Evolutionary conservation across 768 basidiomycete species (phyloP).

Genomic region (Lepiota brunneoincarnata): DNA sequence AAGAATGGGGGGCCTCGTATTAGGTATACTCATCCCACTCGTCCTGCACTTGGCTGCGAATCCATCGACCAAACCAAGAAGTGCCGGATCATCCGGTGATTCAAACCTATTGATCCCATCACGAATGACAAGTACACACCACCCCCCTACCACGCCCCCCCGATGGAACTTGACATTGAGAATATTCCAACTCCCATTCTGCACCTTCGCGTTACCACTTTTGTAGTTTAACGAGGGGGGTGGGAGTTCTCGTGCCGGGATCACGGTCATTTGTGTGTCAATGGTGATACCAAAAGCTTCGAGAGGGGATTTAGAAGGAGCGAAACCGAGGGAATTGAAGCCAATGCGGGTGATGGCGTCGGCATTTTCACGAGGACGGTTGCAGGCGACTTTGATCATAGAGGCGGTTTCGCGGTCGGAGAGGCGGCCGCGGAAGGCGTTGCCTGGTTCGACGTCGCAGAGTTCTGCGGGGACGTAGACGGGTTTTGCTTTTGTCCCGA

Average conservation of each 20-base stretch:
- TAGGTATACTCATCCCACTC: slow-evolving; percentile 57
- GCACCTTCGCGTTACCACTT: slow-evolving; percentile 39
- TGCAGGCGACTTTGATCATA: slow-evolving; percentile 68
- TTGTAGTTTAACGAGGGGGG: slow-evolving; percentile 59
- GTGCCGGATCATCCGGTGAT: slow-evolving; percentile 38
- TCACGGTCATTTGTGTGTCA: slow-evolving; percentile 51
- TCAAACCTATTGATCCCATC: slow-evolving; percentile 37
- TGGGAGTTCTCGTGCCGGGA: slow-evolving; percentile 64
- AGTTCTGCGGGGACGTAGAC: slow-evolving; percentile 61
- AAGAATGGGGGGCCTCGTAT: slow-evolving; percentile 32
- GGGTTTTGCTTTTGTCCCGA: slow-evolving; percentile 30
- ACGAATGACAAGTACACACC: slow-evolving; percentile 66
- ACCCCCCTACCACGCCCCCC: slow-evolving; percentile 48
- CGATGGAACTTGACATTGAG: slow-evolving; percentile 65
- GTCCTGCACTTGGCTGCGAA: slow-evolving; percentile 54
- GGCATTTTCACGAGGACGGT: slow-evolving; percentile 56
- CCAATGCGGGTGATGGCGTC: slow-evolving; percentile 54
- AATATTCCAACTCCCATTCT: slow-evolving; percentile 77
- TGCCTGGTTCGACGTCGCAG: slow-evolving; percentile 57
- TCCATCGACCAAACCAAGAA: slow-evolving; percentile 43
- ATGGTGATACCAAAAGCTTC: slow-evolving; percentile 60
- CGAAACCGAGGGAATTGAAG: slow-evolving; percentile 50
- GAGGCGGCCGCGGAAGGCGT: slow-evolving; percentile 57
- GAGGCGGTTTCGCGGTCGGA: slow-evolving; percentile 50
- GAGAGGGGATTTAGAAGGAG: slow-evolving; percentile 33